Percentiles rank a stretch among this genome's conserved stretches.
These are phyloP conservation scores for Linnemannia hyalina DNA, from an alignment of 192 early-diverging fungal genomes.

Conservation along the genomic window DNA sequence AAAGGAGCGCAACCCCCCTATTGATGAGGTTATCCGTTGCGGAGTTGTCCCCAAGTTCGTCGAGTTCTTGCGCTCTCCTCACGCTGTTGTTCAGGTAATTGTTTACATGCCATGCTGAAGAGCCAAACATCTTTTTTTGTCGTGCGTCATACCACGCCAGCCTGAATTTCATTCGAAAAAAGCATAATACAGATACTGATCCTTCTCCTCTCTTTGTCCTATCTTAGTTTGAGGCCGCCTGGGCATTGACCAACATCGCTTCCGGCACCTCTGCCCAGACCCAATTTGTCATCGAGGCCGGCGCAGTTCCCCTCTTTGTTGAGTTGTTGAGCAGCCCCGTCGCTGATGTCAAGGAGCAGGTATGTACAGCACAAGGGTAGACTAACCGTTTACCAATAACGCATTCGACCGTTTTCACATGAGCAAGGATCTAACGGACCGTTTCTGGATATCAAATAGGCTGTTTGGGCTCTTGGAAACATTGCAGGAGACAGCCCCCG, in stretches of 20 bases:
- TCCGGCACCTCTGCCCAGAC: conserved; percentile 97
- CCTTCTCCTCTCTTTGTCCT: not conserved
- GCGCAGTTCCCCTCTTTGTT: conserved; percentile 94
- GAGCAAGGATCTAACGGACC: not conserved
- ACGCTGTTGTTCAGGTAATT: conserved; percentile 87
- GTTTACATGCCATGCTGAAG: not conserved
- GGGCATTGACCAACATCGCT: conserved; percentile 99
- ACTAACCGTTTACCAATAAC: too few relatives aligned
- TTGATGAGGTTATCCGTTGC: conserved; percentile 94
- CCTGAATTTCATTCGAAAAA: not conserved
- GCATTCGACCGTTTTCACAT: not conserved
- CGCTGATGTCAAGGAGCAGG: conserved; percentile 95
- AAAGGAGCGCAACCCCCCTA: conserved; percentile 95
- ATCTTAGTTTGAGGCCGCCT: conserved; percentile 94
- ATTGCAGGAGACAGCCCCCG: conserved; percentile 96
- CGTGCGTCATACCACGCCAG: too few relatives aligned
- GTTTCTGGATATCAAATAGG: conserved; percentile 57
- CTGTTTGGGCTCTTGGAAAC: conserved; percentile 99
- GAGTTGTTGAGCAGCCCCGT: conserved; percentile 86
- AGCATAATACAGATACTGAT: not conserved
- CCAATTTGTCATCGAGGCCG: conserved; percentile 89
- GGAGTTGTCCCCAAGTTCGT: conserved; percentile 96
- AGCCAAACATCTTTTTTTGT: too few relatives aligned
- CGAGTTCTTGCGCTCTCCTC: conserved; percentile 88
- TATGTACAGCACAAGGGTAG: conserved; percentile 28